Percentiles rank a stretch among this genome's conserved stretches.
Conservation (phyloP, 345 rosid species). For the Salix arbutifolia region DNA sequence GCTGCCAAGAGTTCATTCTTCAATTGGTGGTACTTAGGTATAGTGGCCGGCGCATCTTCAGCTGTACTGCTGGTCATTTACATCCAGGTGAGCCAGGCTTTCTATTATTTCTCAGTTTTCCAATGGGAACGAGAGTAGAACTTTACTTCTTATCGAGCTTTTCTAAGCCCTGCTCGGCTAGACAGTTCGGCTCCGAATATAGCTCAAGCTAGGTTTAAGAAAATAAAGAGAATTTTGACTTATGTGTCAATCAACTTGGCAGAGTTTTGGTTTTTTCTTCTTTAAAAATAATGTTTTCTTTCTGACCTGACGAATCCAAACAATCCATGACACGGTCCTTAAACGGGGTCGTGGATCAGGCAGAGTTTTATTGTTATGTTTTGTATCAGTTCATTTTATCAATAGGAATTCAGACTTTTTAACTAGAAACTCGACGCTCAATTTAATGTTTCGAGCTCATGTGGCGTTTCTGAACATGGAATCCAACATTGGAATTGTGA, state of each 20-base stretch:
- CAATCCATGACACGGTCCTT: no score
- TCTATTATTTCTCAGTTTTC: not conserved
- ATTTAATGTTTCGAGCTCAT: not conserved
- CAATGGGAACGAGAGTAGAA: not conserved
- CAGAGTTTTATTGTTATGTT: no score
- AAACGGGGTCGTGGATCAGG: rapidly evolving
- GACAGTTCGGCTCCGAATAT: no score
- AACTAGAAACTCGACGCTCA: not conserved
- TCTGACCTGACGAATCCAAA: no score
- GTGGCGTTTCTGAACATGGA: not conserved
- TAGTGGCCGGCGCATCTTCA: conserved; percentile 49
- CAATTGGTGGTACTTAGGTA: conserved; percentile 81
- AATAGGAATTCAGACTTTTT: not conserved
- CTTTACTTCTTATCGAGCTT: not conserved
- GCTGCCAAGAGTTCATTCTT: conserved; percentile 85
- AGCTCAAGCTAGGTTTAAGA: no score
- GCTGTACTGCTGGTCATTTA: conserved; percentile 61
- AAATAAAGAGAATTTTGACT: no score
- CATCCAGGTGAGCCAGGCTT: conserved; percentile 45
- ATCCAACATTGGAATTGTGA: not conserved
- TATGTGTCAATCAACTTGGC: no score
- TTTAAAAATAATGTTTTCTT: no score
- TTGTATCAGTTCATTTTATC: not conserved
- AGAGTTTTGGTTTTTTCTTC: no score
- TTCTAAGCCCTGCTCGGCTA: no score